Evolutionary conservation across 2,329 filamentous ascomycete genomes (phyloP), one percentile per base, ranked within the genome.

Genomic region (Zasmidium angulare): DNA sequence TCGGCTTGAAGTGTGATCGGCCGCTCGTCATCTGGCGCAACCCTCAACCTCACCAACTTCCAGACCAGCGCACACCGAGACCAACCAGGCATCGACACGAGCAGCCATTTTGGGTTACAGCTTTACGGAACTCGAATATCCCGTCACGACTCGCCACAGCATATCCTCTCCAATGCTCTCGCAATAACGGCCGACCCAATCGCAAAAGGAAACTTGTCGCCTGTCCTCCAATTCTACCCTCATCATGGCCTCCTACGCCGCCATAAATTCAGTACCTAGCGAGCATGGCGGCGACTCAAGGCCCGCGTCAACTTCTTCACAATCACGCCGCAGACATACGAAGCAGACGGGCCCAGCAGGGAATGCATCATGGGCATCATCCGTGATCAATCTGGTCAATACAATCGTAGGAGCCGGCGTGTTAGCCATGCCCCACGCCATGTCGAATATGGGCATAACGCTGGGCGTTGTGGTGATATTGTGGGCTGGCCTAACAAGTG

Each of bases 371-470:
- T 96, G 90, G 86, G 76, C 89, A 55, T 96, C 92, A 78, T 96
- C 93, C 74, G 89, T 95, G 66, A 89, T 98, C 78, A 99, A 99
- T 75, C 82, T 99, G 65, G 83, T 98, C 65, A 99, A 99, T 76
- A 99, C 95, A 19, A 99, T 99, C 71, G 86, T 99, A 64, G 95
- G 95, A 58, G 93, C 95, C 36, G 95, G 95, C 55, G 93, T 96
- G 1, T 85, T 99, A 46, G 95, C 93, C 51, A 89, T 97, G 93
- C 93, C 93, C n/a, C 88, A 91, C 4, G 93, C 95, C 48, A 86
- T 99, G 77, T 95, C 92, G 14, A 92, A 96, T 71, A 96, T 98
- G 86, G 95, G 95, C 70, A 93, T 99, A 67, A 80, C 90, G 64
- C 83, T 97, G 29, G 95, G 95, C 47, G 83, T 87, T 31, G 78